Conservation (phyloP, 306 rosid species). For the Argentina anserina region DNA sequence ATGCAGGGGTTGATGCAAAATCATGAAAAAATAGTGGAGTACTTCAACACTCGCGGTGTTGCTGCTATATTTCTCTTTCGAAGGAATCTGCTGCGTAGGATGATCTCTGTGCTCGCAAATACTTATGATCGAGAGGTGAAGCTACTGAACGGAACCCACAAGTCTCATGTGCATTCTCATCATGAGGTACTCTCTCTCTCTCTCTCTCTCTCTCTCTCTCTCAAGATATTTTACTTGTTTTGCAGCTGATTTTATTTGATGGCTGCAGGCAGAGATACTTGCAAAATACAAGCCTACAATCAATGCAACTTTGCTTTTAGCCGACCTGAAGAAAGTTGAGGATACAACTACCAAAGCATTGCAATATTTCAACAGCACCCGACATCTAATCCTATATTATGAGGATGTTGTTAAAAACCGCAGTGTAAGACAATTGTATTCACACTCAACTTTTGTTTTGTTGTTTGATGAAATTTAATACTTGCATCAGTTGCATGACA, state of each 20-base stretch:
- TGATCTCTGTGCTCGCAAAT: slow-evolving; percentile 88
- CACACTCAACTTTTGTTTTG: not conserved
- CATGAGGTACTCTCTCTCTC: slow-evolving; percentile 49
- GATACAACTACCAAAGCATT: slow-evolving; percentile 71
- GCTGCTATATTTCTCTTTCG: slow-evolving; percentile 85
- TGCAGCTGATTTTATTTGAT: slow-evolving; percentile 12
- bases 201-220: slow-evolving; percentile 20
- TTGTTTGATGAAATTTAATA: not conserved
- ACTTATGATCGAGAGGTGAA: slow-evolving; percentile 68
- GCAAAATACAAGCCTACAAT: slow-evolving; percentile 87
- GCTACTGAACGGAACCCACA: slow-evolving; percentile 88
- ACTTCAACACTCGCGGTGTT: slow-evolving; percentile 76
- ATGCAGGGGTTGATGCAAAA: slow-evolving; percentile 88
- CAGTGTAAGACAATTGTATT: slow-evolving; percentile 49
- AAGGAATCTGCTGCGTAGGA: slow-evolving; percentile 89
- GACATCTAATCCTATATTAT: slow-evolving; percentile 73
- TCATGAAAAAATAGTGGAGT: slow-evolving; percentile 69
- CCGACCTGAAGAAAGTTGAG: slow-evolving; percentile 62
- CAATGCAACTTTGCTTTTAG: slow-evolving; percentile 61
- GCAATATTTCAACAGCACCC: slow-evolving; percentile 81
- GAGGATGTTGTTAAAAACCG: slow-evolving; percentile 82
- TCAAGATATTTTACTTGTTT: not conserved
- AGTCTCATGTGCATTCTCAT: slow-evolving; percentile 92
- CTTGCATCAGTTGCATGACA: not conserved
- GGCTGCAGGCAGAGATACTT: slow-evolving; percentile 81